A percentile compares a stretch with the other conserved stretches of the same genome.
Conservation (phyloP, 768 basidiomycete species). For the Cantharellus cinnabarinus region DNA sequence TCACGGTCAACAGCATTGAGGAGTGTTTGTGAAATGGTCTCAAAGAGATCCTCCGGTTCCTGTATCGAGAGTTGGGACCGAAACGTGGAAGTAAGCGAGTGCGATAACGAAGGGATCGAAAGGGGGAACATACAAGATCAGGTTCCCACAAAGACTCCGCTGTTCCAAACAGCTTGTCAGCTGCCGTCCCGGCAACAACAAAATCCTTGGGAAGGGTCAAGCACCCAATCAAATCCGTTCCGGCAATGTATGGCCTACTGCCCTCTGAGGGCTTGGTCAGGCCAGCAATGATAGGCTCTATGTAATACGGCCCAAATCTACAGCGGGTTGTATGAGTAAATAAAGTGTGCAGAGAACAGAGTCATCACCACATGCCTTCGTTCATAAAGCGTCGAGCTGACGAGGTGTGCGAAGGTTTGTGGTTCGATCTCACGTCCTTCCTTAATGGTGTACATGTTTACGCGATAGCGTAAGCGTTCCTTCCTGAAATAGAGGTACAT, state of each 20-base stretch:
- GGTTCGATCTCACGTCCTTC: slow-evolving; percentile 95
- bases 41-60: slow-evolving; percentile 91
- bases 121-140: slow-evolving; percentile 31
- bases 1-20: slow-evolving; percentile 91
- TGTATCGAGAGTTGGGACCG: slow-evolving; percentile 2
- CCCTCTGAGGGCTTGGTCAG: slow-evolving; percentile 22
- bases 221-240: slow-evolving; percentile 85
- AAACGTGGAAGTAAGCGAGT: not conserved
- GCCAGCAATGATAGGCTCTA: slow-evolving; percentile 92
- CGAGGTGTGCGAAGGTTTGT: slow-evolving; percentile 86
- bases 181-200: slow-evolving; percentile 85
- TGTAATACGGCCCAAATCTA: slow-evolving; percentile 82
- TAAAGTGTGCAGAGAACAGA: not conserved
- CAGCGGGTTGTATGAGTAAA: not conserved
- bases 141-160: slow-evolving; percentile 99
- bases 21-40: slow-evolving; percentile 92
- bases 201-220: slow-evolving; percentile 92
- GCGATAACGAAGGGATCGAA: not conserved
- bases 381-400: slow-evolving; percentile 90
- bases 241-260: slow-evolving; percentile 82
- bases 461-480: slow-evolving; percentile 78
- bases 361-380: slow-evolving; percentile 26
- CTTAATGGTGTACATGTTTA: slow-evolving; percentile 99
- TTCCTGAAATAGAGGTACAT: slow-evolving; percentile 27
- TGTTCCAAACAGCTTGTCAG: slow-evolving; percentile 82